Evolutionary conservation across 441 rosid genomes (phyloP).

Genomic region (Adansonia gregorii): DNA sequence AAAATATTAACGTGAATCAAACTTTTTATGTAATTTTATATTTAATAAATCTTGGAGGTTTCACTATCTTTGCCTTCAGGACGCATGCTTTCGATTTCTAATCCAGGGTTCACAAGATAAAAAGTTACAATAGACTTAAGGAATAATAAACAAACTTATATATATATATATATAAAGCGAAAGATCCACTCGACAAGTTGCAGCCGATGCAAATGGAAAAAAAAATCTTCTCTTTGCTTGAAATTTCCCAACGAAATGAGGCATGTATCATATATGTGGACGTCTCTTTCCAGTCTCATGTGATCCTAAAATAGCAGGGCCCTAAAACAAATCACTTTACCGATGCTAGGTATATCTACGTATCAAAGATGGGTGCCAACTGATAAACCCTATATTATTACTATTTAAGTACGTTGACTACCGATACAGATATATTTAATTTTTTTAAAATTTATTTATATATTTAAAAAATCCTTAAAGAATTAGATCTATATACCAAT

Average conservation of each 20-base stretch:
- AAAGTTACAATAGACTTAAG: background rate
- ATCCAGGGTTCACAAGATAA: background rate
- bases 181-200: background rate
- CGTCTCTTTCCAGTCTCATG: background rate
- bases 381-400: background rate
- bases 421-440: too few relatives aligned
- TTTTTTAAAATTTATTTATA: too few relatives aligned
- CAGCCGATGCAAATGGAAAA: background rate
- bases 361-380: background rate
- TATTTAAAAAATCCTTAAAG: too few relatives aligned
- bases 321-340: background rate
- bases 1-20: too few relatives aligned
- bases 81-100: background rate
- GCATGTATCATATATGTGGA: background rate
- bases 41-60: too few relatives aligned
- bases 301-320: background rate
- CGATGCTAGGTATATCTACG: background rate
- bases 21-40: too few relatives aligned
- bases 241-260: background rate
- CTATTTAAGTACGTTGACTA: too few relatives aligned
- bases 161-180: background rate
- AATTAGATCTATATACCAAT: too few relatives aligned
- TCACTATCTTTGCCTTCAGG: background rate
- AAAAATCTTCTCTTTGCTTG: background rate
- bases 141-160: too few relatives aligned